These are phyloP conservation scores for Phytophthora multivora DNA, from an alignment of 352 stramenopile genomes.

Conservation along the genomic window DNA sequence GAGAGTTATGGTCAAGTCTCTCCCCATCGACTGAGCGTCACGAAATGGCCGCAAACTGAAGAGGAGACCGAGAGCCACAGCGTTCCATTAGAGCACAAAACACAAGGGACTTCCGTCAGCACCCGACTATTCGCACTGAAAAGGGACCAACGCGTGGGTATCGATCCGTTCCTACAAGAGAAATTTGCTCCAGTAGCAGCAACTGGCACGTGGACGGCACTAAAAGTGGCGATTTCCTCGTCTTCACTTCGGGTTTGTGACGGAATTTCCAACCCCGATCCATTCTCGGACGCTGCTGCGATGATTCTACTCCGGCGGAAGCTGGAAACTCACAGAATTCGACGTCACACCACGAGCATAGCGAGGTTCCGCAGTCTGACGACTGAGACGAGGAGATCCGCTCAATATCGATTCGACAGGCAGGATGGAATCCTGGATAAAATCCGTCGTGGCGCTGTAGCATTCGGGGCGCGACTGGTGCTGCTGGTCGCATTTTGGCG, in stretches of 20 bases:
- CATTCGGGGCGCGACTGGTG: conserved; percentile 15
- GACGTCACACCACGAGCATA: not conserved
- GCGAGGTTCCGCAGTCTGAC: not conserved
- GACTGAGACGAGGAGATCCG: not conserved
- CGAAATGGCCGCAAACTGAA: not conserved
- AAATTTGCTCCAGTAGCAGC: not conserved
- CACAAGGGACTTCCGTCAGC: not conserved
- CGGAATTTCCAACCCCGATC: conserved; percentile 18
- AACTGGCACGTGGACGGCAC: conserved; percentile 4
- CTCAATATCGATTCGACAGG: conserved; percentile 11
- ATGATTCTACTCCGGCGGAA: conserved; percentile 22
- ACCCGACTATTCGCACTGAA: not conserved
- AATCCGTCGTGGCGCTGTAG: not conserved
- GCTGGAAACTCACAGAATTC: not conserved
- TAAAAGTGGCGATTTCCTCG: conserved; percentile 12
- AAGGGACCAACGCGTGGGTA: conserved; percentile 3
- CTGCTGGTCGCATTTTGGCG: conserved; percentile 61
- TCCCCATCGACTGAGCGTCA: conserved; percentile 1
- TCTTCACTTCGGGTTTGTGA: conserved; percentile 21
- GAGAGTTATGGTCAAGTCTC: conserved; percentile 8
- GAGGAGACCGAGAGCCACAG: not conserved
- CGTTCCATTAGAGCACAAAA: not conserved
- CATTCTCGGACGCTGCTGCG: conserved; percentile 21
- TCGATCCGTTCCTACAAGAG: conserved; percentile 1
- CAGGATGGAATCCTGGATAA: not conserved